A percentile compares a stretch with the other conserved stretches of the same genome.
phyloP scores from a whole-genome alignment of 257 asterid genomes.

The Forsythia viridissima region DNA sequence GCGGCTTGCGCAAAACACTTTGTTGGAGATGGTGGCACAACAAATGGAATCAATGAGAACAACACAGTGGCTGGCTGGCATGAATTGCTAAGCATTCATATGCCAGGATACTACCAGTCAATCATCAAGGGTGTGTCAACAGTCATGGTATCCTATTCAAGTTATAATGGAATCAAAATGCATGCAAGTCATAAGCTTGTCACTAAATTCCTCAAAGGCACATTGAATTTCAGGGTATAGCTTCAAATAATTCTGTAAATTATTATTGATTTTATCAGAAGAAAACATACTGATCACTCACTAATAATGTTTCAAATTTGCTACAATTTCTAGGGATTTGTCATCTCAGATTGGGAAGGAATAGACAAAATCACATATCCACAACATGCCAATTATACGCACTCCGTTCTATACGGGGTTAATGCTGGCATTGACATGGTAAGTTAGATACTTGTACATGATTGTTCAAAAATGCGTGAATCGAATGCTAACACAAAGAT shows the following conservation, averaged over 20 bases:
- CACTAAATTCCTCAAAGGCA: slow-evolving; percentile 48
- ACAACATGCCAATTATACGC: slow-evolving; percentile 37
- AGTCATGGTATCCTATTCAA: slow-evolving; percentile 54
- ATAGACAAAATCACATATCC: slow-evolving; percentile 38
- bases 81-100: slow-evolving; percentile 44
- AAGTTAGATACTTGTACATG: neutral
- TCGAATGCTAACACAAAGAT: neutral
- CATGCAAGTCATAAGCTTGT: slow-evolving; percentile 40
- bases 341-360: slow-evolving; percentile 54
- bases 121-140: slow-evolving; percentile 51
- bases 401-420: slow-evolving; percentile 34
- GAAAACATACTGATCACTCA: neutral
- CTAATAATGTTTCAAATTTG: neutral
- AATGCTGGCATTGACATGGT: slow-evolving; percentile 60
- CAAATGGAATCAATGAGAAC: slow-evolving; percentile 41
- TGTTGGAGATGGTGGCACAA: slow-evolving; percentile 57
- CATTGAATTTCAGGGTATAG: slow-evolving; percentile 39
- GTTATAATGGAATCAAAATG: slow-evolving; percentile 50
- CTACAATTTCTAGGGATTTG: slow-evolving; percentile 38
- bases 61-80: slow-evolving; percentile 42
- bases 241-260: neutral
- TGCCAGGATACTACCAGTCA: slow-evolving; percentile 44
- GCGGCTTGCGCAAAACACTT: slow-evolving; percentile 49
- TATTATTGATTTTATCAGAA: neutral
- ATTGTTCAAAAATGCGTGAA: neutral